These are phyloP conservation scores for Suillus variegatus DNA, from an alignment of 768 basidiomycete genomes.

Conservation along the genomic window DNA sequence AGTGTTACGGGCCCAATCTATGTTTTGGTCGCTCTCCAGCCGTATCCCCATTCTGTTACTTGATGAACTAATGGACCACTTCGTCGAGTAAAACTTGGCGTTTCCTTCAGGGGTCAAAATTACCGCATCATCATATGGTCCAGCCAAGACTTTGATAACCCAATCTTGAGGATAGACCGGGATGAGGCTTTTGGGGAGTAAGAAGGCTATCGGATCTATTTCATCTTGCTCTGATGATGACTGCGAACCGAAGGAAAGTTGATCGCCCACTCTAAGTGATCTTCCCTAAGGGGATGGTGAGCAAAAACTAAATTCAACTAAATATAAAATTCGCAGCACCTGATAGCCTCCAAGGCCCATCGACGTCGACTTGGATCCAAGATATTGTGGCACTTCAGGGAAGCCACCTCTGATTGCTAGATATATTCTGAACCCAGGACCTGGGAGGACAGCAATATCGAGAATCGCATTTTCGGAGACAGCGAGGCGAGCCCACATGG, in stretches of 20 bases:
- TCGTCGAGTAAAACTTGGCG: conserved; percentile 48
- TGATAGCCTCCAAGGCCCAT: conserved; percentile 64
- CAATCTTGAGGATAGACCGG: conserved; percentile 51
- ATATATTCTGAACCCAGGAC: conserved; percentile 54
- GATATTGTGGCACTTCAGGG: conserved; percentile 53
- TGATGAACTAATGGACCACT: conserved; percentile 54
- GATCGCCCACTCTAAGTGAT: conserved; percentile 50
- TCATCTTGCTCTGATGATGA: conserved; percentile 28
- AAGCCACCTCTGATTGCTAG: conserved; percentile 61
- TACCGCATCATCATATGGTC: conserved; percentile 62
- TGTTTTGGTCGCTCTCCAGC: conserved; percentile 43
- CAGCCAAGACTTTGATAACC: conserved; percentile 55
- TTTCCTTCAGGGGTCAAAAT: conserved; percentile 54
- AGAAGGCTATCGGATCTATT: not conserved
- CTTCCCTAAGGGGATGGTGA: conserved; percentile 43
- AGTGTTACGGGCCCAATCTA: conserved; percentile 54
- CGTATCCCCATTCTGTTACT: conserved; percentile 69
- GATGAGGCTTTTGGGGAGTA: conserved; percentile 31
- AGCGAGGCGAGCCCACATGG: conserved; percentile 51
- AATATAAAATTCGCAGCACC: conserved; percentile 27
- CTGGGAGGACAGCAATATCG: conserved; percentile 33
- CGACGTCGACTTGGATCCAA: conserved; percentile 67
- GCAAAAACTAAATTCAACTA: conserved; percentile 8
- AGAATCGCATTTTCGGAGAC: conserved; percentile 48
- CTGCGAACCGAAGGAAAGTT: conserved; percentile 40